phyloP scores from a whole-genome alignment of 306 rosid species.

The Inga laurina region DNA sequence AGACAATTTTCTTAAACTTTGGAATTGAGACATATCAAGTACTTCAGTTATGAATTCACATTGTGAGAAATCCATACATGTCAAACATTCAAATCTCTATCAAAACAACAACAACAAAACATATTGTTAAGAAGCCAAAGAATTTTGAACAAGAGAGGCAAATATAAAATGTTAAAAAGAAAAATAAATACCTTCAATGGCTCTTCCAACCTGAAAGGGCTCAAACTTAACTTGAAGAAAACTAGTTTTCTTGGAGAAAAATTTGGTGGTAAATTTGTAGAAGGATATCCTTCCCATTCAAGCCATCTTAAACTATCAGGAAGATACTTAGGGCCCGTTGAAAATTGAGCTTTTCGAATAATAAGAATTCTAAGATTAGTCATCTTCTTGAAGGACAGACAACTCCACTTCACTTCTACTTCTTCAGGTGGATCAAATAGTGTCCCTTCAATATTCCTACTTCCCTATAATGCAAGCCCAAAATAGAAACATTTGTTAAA shows the following conservation, averaged over 20 bases:
- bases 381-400: background rate
- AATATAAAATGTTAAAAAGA: background rate
- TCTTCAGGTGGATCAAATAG: background rate
- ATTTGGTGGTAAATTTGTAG: background rate
- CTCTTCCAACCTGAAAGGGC: background rate
- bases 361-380: background rate
- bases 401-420: background rate
- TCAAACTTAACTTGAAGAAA: background rate
- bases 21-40: background rate
- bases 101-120: background rate
- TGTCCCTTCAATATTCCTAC: background rate
- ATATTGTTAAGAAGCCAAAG: background rate
- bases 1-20: background rate
- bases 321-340: background rate
- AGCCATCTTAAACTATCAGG: background rate
- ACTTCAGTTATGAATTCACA: constrained; percentile 3
- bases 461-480: background rate
- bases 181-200: background rate
- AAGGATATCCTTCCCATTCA: background rate
- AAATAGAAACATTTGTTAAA: background rate
- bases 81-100: background rate
- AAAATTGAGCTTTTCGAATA: background rate
- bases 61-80: background rate
- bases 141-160: background rate
- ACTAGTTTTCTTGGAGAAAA: background rate